phyloP scores from a whole-genome alignment of 108 stramenopile species.

The Licmophora abbreviata region DNA sequence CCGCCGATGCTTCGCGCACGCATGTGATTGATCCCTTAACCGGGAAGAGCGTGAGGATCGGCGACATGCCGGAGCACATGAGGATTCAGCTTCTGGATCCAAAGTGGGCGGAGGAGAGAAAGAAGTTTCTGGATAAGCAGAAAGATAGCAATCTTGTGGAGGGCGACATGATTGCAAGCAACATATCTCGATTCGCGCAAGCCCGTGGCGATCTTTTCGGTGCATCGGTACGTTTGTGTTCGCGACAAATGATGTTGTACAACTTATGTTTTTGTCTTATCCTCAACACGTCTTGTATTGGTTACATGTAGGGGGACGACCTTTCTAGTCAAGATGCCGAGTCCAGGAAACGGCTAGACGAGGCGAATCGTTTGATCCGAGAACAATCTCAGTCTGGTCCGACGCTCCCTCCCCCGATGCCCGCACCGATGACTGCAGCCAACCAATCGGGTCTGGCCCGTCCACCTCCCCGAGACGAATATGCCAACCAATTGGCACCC shows the following conservation, averaged over 20 bases:
- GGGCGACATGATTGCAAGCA: slow-evolving; percentile 86
- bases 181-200: slow-evolving; percentile 57
- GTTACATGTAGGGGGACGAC: slow-evolving; percentile 19
- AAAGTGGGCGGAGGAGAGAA: slow-evolving; percentile 87
- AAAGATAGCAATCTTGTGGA: slow-evolving; percentile 87
- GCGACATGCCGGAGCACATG: slow-evolving; percentile 93
- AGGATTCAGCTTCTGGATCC: slow-evolving; percentile 97
- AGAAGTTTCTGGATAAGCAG: slow-evolving; percentile 87
- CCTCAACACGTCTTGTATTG: slow-evolving; percentile 4
- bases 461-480: slow-evolving; percentile 4
- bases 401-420: slow-evolving; percentile 1
- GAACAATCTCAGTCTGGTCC: slow-evolving; percentile 26
- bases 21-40: slow-evolving; percentile 92
- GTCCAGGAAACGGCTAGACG: slow-evolving; percentile 40
- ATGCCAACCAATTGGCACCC: not conserved
- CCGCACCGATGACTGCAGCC: not conserved
- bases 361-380: slow-evolving; percentile 51
- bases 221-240: slow-evolving; percentile 19
- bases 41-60: slow-evolving; percentile 77
- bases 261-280: not conserved
- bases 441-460: not conserved
- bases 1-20: slow-evolving; percentile 30
- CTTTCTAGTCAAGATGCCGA: slow-evolving; percentile 28
- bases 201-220: slow-evolving; percentile 41
- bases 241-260: not conserved